Percentiles rank a stretch among this genome's conserved stretches.
These are phyloP conservation scores for Isabelozyma heimii DNA, from an alignment of 805 yeast genomes.

Conservation along the genomic window DNA sequence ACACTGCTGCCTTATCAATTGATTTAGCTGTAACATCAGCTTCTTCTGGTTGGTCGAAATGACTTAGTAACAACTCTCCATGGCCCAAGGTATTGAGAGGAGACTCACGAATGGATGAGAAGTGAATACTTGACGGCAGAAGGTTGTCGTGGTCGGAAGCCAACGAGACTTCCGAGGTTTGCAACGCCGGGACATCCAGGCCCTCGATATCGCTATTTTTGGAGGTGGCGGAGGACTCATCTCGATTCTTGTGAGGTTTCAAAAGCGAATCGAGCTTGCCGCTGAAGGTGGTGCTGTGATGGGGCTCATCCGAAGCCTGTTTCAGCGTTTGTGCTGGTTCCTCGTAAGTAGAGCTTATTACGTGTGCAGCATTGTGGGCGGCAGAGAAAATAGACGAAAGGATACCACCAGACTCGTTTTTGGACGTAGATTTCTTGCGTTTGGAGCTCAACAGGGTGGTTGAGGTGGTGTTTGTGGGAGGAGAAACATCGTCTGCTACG, in stretches of 20 bases:
- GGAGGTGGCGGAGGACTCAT: background rate
- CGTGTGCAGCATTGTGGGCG: constrained; percentile 46
- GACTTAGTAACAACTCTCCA: constrained; percentile 42
- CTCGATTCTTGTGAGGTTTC: background rate
- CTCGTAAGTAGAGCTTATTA: constrained; percentile 11
- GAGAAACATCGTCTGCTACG: too few species aligned
- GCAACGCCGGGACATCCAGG: too few species aligned
- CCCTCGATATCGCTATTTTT: background rate
- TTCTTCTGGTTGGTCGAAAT: constrained; percentile 11
- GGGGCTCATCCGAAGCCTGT: background rate
- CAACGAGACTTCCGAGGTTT: too few species aligned
- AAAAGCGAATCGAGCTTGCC: constrained; percentile 9
- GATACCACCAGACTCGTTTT: constrained; percentile 25
- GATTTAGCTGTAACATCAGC: background rate
- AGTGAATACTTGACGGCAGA: constrained; percentile 35
- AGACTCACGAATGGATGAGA: constrained; percentile 46
- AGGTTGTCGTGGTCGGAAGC: background rate
- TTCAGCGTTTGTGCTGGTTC: constrained; percentile 2
- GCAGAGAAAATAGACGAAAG: constrained; percentile 44
- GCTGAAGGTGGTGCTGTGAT: constrained; percentile 4
- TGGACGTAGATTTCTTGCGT: background rate
- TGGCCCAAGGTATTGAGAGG: constrained; percentile 48
- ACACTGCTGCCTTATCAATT: background rate
- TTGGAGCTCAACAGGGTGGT: background rate
- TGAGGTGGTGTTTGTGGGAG: background rate